Conservation (phyloP, 139 green algal species). For the Edaphochlamys debaryana region DNA sequence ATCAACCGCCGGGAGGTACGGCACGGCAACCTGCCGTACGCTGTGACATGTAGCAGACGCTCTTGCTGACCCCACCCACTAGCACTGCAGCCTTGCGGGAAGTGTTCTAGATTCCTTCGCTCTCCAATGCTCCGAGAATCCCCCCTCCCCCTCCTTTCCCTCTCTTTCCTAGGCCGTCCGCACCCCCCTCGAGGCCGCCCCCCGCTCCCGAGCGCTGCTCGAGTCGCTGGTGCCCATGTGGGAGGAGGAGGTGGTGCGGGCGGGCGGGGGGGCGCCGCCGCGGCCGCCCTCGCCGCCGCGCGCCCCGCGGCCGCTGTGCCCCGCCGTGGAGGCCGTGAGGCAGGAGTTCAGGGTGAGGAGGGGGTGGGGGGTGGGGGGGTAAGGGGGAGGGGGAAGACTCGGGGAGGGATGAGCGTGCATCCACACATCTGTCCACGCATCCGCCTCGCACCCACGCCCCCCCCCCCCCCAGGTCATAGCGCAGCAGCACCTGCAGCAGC, state of each 20-base stretch:
- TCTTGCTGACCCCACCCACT: no score
- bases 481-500: constrained; percentile 27
- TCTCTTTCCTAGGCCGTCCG: constrained; percentile 61
- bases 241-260: constrained; percentile 79
- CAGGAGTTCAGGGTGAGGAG: constrained; percentile 59
- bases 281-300: constrained; percentile 67
- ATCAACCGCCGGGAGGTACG: constrained; percentile 80
- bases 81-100: no score
- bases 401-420: no score
- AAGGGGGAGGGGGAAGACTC: no score
- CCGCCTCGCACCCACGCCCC: no score
- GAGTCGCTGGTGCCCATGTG: constrained; percentile 90
- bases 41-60: no score
- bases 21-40: no score
- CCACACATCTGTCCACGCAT: no score
- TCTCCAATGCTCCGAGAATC: no score
- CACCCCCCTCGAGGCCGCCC: constrained; percentile 68
- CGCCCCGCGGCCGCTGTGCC: constrained; percentile 60
- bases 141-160: no score
- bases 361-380: neutral
- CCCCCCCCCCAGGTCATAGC: no score
- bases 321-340: constrained; percentile 63
- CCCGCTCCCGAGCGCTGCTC: constrained; percentile 73
- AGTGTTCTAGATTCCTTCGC: no score
- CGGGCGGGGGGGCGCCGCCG: constrained; percentile 55